Evolutionary conservation across 2,329 filamentous ascomycete genomes (phyloP).

Genomic region (Trichoderma brevicompactum): DNA sequence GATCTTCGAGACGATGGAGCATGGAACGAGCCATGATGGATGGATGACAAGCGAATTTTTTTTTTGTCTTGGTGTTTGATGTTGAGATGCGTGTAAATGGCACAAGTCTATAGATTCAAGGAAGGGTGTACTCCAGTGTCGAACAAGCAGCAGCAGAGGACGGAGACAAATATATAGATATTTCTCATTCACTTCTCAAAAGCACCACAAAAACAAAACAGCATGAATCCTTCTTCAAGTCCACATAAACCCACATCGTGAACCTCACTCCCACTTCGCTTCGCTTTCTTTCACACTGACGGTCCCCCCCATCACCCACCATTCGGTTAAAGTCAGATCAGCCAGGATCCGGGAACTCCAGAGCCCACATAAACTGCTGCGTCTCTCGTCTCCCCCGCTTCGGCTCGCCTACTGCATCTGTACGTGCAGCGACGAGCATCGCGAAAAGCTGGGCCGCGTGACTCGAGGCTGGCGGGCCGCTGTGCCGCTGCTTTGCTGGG

Average conservation of each 20-base stretch:
- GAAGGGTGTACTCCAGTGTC: background rate
- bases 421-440: background rate
- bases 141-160: background rate
- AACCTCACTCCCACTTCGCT: background rate
- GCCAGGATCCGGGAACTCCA: background rate
- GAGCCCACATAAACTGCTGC: background rate
- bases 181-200: no score
- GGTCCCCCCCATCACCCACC: background rate
- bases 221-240: no score
- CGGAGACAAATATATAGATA: background rate
- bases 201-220: no score
- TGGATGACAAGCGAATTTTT: background rate
- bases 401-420: constrained; percentile 4
- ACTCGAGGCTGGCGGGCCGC: constrained; percentile 5
- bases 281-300: background rate
- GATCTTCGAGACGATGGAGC: constrained; percentile 30
- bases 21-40: constrained; percentile 17
- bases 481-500: background rate
- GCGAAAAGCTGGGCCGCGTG: background rate
- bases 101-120: no score
- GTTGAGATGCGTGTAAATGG: background rate
- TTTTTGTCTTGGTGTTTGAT: background rate
- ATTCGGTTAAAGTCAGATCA: background rate
- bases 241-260: background rate
- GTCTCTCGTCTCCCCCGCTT: background rate